Percentiles rank a stretch among this genome's conserved stretches.
Evolutionary conservation across 495 filamentous ascomycete genomes (phyloP).

Genomic region (Xylaria sp.): DNA sequence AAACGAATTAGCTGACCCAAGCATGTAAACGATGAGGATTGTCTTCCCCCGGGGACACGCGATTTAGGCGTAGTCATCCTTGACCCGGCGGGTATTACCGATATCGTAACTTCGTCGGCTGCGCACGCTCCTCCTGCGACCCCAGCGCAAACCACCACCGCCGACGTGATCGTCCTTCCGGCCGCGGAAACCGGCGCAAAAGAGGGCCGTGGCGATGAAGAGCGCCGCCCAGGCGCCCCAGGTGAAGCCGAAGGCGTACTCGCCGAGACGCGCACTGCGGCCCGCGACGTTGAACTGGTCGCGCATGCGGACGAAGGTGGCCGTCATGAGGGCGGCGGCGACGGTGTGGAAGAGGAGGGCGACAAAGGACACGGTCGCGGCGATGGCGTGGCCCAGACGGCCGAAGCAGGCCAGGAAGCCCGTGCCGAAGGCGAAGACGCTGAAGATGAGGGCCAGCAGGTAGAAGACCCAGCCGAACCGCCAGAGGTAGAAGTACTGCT

Average conservation of each 20-base stretch:
- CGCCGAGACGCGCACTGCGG: conserved; percentile 67
- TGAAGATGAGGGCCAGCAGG: conserved; percentile 71
- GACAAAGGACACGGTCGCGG: conserved; percentile 44
- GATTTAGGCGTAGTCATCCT: conserved; percentile 68
- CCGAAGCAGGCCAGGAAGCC: conserved; percentile 58
- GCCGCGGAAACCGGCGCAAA: conserved; percentile 62
- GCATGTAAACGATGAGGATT: background rate
- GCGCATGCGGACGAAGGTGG: conserved; percentile 75
- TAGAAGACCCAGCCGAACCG: conserved; percentile 76
- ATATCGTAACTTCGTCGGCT: conserved; percentile 54
- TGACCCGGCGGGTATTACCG: conserved; percentile 62
- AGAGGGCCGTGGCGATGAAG: conserved; percentile 72
- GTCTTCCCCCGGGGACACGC: background rate
- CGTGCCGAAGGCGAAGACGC: conserved; percentile 60
- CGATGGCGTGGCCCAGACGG: conserved; percentile 55
- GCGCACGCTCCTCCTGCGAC: conserved; percentile 45
- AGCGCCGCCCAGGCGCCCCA: conserved; percentile 79
- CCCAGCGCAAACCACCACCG: conserved; percentile 37
- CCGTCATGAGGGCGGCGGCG: conserved; percentile 61
- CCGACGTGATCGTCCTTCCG: conserved; percentile 6
- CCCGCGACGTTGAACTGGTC: conserved; percentile 67
- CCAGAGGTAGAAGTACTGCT: conserved; percentile 62
- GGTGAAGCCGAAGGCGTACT: conserved; percentile 82
- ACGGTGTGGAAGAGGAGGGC: conserved; percentile 55
- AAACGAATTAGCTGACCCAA: background rate